phyloP scores from a whole-genome alignment of 2,329 filamentous ascomycete species.

The Diaporthe humulicola region DNA sequence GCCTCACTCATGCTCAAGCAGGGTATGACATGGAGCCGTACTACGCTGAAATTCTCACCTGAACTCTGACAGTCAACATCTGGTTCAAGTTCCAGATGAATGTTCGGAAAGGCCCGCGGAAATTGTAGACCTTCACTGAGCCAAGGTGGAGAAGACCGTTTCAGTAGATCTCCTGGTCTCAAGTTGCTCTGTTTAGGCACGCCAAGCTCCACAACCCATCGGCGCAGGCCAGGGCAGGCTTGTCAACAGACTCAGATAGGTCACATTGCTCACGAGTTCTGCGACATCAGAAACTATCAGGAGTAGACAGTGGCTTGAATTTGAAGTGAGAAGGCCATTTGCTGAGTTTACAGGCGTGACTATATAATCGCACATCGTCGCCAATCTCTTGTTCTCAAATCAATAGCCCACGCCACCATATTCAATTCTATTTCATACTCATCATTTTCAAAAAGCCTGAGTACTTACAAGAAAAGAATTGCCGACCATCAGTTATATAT shows the following conservation, averaged over 20 bases:
- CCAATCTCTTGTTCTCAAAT: not conserved
- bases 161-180: constrained; percentile 1
- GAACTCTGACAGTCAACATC: not conserved
- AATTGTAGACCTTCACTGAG: not conserved
- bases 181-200: not conserved
- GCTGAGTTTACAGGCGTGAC: not conserved
- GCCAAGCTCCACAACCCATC: not conserved
- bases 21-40: not conserved
- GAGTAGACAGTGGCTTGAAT: not conserved
- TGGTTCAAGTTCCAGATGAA: not conserved
- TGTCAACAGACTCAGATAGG: not conserved
- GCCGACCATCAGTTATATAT: too few relatives aligned
- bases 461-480: not conserved
- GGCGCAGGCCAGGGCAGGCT: not conserved
- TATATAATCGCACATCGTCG: not conserved
- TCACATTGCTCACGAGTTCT: not conserved
- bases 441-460: too few relatives aligned
- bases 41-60: not conserved
- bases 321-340: not conserved
- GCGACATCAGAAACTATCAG: not conserved
- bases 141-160: not conserved
- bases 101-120: not conserved
- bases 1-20: not conserved
- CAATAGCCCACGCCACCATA: not conserved
- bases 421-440: too few relatives aligned